Percentiles rank a stretch among this genome's conserved stretches.
Conservation (phyloP, 257 asterid genomes). For the Primulina huaijiensis region DNA sequence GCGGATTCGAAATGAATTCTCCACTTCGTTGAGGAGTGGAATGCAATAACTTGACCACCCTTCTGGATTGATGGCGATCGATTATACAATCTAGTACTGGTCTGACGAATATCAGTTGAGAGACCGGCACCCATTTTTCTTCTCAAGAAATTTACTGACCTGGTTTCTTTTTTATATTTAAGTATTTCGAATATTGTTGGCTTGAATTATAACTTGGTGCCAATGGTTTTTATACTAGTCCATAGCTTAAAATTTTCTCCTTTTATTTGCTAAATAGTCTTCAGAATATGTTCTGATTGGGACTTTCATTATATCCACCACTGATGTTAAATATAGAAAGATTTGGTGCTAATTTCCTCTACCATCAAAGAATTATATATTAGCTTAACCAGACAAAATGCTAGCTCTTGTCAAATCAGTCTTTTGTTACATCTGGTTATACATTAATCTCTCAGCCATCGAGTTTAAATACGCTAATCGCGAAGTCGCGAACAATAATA, state of each 20-base stretch:
- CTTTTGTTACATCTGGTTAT: not conserved
- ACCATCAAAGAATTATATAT: not conserved
- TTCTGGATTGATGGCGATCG: slow-evolving; percentile 24
- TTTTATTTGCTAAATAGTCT: not conserved
- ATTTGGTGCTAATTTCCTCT: not conserved
- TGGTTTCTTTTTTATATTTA: not conserved
- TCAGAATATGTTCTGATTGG: slow-evolving; percentile 43
- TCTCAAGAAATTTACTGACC: not conserved
- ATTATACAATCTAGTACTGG: slow-evolving; percentile 6
- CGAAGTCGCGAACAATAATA: no score
- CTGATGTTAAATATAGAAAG: slow-evolving; percentile 8
- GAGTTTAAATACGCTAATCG: not conserved
- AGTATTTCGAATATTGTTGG: slow-evolving; percentile 21
- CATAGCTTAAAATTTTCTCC: not conserved
- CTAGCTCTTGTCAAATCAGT: not conserved
- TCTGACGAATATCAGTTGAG: slow-evolving; percentile 29
- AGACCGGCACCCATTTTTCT: slow-evolving; percentile 38
- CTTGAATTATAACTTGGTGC: slow-evolving; percentile 15
- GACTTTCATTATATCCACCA: slow-evolving; percentile 25
- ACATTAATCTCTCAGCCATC: no score
- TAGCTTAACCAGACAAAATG: no score
- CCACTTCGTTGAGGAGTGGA: slow-evolving; percentile 59
- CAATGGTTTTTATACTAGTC: slow-evolving; percentile 28
- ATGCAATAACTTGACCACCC: slow-evolving; percentile 43
- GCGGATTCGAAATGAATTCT: slow-evolving; percentile 49